Evolutionary conservation across 176 grass and related monocot species (phyloP).

Genomic region (Avena eriantha): DNA sequence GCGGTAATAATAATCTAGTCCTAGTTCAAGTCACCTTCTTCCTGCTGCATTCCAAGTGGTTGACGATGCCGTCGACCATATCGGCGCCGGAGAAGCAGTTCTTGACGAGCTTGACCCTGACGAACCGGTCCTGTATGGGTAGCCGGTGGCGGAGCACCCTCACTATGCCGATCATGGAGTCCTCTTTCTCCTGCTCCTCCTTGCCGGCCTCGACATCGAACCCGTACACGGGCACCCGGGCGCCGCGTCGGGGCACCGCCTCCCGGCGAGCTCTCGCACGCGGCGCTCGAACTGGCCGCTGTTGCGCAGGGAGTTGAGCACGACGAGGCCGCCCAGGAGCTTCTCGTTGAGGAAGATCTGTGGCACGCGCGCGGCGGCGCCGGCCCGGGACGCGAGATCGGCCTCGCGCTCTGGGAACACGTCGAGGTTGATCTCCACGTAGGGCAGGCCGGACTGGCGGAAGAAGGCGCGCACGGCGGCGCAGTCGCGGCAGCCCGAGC

Average conservation of each 20-base stretch:
- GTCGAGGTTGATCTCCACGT: slow-evolving; percentile 95
- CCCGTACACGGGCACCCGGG: slow-evolving; percentile 80
- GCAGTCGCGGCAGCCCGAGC: slow-evolving; percentile 94
- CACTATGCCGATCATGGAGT: slow-evolving; percentile 60
- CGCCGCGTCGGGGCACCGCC: slow-evolving; percentile 68
- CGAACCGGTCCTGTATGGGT: slow-evolving; percentile 93
- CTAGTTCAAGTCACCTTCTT: slow-evolving; percentile 64
- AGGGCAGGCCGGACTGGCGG: slow-evolving; percentile 59
- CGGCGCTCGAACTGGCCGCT: slow-evolving; percentile 83
- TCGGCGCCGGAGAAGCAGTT: slow-evolving; percentile 93
- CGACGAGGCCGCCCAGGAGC: slow-evolving; percentile 80
- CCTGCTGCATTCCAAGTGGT: slow-evolving; percentile 78
- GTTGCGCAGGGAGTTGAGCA: slow-evolving; percentile 91
- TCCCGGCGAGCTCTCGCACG: slow-evolving; percentile 61
- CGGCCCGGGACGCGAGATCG: slow-evolving; percentile 67
- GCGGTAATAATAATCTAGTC: slow-evolving; percentile 8
- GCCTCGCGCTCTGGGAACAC: slow-evolving; percentile 85
- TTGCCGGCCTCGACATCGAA: slow-evolving; percentile 60
- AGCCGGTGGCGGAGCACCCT: slow-evolving; percentile 68
- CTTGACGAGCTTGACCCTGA: slow-evolving; percentile 87
- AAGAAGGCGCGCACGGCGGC: slow-evolving; percentile 83
- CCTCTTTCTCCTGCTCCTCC: slow-evolving; percentile 37
- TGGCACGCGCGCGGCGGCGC: slow-evolving; percentile 57
- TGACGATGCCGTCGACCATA: slow-evolving; percentile 79
- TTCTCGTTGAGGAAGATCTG: slow-evolving; percentile 99